Conservation (phyloP, 2,329 filamentous ascomycete genomes). For the Hymenoscyphus salicellus region DNA sequence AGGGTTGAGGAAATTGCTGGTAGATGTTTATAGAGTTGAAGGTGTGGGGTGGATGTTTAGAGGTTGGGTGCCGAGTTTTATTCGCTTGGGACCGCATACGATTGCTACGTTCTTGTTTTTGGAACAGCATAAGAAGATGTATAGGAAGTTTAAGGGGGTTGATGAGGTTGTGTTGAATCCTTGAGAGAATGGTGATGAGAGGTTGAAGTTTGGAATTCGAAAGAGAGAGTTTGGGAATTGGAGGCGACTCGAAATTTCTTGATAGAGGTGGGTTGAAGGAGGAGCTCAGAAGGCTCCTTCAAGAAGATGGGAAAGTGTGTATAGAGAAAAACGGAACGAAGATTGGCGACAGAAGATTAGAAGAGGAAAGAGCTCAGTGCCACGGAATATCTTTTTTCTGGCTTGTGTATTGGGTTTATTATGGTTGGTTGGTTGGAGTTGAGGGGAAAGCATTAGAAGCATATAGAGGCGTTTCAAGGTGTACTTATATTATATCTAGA, state of each 20-base stretch:
- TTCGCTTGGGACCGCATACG: slow-evolving; percentile 71
- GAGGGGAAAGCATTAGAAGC: too few relatives aligned
- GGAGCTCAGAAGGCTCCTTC: too few relatives aligned
- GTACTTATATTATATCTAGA: too few relatives aligned
- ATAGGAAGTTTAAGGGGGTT: slow-evolving; percentile 50
- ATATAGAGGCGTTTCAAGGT: too few relatives aligned
- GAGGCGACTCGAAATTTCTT: too few relatives aligned
- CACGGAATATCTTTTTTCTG: not conserved
- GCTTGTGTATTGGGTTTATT: too few relatives aligned
- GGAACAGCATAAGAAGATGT: slow-evolving; percentile 80
- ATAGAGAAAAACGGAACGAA: not conserved
- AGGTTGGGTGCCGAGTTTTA: slow-evolving; percentile 79
- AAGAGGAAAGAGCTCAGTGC: not conserved
- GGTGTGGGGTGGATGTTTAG: slow-evolving; percentile 83
- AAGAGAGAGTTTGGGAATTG: not conserved
- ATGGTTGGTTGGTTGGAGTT: too few relatives aligned
- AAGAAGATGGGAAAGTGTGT: not conserved
- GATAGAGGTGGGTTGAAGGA: too few relatives aligned
- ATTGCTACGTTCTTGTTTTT: slow-evolving; percentile 84
- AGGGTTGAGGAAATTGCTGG: slow-evolving; percentile 57
- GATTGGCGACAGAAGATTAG: slow-evolving; percentile 5
- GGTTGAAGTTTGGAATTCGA: not conserved
- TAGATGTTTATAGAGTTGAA: slow-evolving; percentile 66
- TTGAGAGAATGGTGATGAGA: not conserved
- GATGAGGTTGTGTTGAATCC: slow-evolving; percentile 23